Base-by-base conservation (phyloP, 768 basidiomycete genomes). In the Phanerochaete sordida region DNA sequence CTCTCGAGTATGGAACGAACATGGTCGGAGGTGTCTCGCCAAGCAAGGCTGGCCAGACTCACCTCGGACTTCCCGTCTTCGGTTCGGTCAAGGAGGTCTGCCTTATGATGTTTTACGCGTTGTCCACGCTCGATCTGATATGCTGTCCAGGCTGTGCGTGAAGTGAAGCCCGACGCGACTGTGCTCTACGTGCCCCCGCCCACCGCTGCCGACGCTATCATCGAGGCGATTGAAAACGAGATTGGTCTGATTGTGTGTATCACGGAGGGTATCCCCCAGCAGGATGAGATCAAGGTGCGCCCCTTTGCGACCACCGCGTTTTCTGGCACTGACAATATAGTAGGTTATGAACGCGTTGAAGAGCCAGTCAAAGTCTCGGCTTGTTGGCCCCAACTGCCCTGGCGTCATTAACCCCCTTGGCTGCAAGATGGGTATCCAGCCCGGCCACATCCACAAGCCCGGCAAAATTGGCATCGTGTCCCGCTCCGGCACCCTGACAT, bases 401-500 rank as follows among this genome's bases (percentile, higher is more conserved):
- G 97, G 97, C 71, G 88, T 99, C 68, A 98, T 98, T 70, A 95
- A 96, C 70, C 95, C 96, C 19, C 80, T 90, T 43, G 96, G 96
- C 23, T 99, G 97, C 81, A 98, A 98, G 81, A 98, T 99, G 87
- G 97, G 97, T 60, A 99, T 99, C 70, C 91, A 93, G 69, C 97
- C 97, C 13, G 97, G 95, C 27, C 94, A 97, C 72, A 98, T 99
- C 68, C 97, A 98, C 79, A 93, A 75, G 66, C 95, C 96, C 58
- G 97, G 97, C 56, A 93, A 91, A 67, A 96, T 99, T 66, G 96
- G 95, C 58, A 95, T 97, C 65, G 95, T 95, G 51, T 96, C 95
- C 28, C 91, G 95, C 55, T 96, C 95, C 33, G 95, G 95, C 55
- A 97, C 95, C 9, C 77, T 99, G 70, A 98, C 97, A 5, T 99